phyloP scores from a whole-genome alignment of 495 filamentous ascomycete genomes.

The Lichina pygmaea region DNA sequence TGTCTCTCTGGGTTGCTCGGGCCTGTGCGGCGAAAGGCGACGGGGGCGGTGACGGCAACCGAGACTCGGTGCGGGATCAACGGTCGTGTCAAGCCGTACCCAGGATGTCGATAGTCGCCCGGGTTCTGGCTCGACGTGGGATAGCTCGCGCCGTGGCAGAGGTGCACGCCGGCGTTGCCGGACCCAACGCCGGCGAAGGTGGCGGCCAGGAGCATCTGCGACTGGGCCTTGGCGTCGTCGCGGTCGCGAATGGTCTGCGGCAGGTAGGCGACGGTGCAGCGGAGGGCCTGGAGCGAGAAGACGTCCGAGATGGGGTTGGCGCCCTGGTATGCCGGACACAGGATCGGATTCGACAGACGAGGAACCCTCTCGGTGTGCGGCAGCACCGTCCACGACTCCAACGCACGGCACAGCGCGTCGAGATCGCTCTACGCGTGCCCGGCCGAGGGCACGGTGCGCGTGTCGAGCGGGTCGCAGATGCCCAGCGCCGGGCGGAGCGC shows the following conservation, averaged over 20 bases:
- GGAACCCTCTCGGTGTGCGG: slow-evolving; percentile 68
- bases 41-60: slow-evolving; percentile 81
- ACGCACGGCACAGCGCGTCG: slow-evolving; percentile 78
- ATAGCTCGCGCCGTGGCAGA: slow-evolving; percentile 95
- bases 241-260: slow-evolving; percentile 65
- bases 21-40: slow-evolving; percentile 81
- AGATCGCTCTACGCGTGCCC: slow-evolving; percentile 73
- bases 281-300: slow-evolving; percentile 64
- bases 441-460: slow-evolving; percentile 76
- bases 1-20: slow-evolving; percentile 80
- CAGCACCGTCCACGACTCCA: slow-evolving; percentile 93
- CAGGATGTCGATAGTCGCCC: slow-evolving; percentile 51
- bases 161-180: slow-evolving; percentile 88
- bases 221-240: slow-evolving; percentile 74
- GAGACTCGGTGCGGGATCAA: slow-evolving; percentile 78
- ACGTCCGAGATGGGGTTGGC: slow-evolving; percentile 95
- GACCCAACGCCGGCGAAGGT: slow-evolving; percentile 90
- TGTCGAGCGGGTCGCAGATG: slow-evolving; percentile 89
- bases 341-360: slow-evolving; percentile 66
- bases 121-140: slow-evolving; percentile 86
- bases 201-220: slow-evolving; percentile 80
- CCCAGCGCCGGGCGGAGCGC: slow-evolving; percentile 83
- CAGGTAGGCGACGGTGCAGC: slow-evolving; percentile 65
- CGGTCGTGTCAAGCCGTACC: slow-evolving; percentile 43
- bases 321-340: slow-evolving; percentile 83